Conservation (phyloP, 139 green algal genomes). For the Closterium sp. region DNA sequence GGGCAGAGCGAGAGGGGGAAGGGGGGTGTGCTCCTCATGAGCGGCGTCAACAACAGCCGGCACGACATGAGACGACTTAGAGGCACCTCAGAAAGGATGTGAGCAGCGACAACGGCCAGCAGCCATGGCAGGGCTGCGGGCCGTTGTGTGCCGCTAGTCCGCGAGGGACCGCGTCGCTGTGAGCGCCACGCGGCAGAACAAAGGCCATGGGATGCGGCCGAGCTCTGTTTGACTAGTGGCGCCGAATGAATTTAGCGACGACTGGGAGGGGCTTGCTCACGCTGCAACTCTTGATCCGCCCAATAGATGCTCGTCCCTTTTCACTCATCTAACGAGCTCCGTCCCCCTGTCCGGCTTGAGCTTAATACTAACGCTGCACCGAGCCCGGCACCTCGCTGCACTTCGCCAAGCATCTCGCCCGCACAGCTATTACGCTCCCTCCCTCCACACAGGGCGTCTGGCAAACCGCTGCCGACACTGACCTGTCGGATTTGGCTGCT, state of each 20-base stretch:
- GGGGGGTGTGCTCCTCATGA: too few species aligned
- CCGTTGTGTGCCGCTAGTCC: neutral
- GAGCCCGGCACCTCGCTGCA: too few species aligned
- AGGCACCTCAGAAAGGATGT: neutral
- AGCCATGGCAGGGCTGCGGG: neutral
- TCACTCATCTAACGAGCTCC: too few species aligned
- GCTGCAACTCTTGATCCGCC: too few species aligned
- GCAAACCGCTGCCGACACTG: neutral
- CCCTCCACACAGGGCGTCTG: neutral
- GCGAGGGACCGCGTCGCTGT: neutral
- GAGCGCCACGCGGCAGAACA: neutral
- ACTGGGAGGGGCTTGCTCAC: too few species aligned
- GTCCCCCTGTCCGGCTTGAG: too few species aligned
- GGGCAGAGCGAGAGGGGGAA: too few species aligned
- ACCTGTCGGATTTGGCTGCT: slow-evolving; percentile 56
- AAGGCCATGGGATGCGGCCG: neutral
- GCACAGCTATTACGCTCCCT: neutral
- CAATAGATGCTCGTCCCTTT: too few species aligned
- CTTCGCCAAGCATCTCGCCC: neutral
- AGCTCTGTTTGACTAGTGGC: neutral
- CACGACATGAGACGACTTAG: too few species aligned
- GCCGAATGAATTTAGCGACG: neutral
- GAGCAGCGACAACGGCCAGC: neutral
- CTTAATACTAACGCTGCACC: neutral
- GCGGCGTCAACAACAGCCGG: neutral